Conservation (phyloP, 192 early-diverging fungal genomes). For the Mortierella claussenii region DNA sequence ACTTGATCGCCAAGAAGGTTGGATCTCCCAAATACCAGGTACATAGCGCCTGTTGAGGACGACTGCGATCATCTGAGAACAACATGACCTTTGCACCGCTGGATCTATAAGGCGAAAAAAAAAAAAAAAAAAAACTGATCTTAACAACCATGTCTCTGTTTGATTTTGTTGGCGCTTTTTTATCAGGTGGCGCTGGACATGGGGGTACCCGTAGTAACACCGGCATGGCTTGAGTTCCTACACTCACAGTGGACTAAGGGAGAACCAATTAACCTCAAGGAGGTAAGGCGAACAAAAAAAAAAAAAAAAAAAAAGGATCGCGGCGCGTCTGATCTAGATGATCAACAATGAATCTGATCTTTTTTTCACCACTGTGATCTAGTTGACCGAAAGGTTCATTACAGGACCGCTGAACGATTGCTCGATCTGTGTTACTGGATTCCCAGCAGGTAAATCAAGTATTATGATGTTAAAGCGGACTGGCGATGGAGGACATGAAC, state of each 20-base stretch:
- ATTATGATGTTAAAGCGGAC: not conserved
- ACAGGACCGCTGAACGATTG: slow-evolving; percentile 41
- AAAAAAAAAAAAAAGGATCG: not conserved
- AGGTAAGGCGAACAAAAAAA: slow-evolving; percentile 10
- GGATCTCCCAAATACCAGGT: slow-evolving; percentile 40
- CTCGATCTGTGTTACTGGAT: slow-evolving; percentile 39
- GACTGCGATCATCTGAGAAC: too few relatives aligned
- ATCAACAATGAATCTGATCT: too few relatives aligned
- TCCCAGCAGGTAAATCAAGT: slow-evolving; percentile 8
- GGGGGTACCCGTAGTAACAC: slow-evolving; percentile 19
- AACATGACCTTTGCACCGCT: too few relatives aligned
- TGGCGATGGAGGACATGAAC: too few relatives aligned
- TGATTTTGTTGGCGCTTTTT: not conserved
- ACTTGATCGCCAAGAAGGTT: slow-evolving; percentile 16
- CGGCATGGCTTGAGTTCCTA: not conserved
- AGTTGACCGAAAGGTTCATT: not conserved
- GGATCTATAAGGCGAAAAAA: too few relatives aligned
- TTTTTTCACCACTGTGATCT: not conserved
- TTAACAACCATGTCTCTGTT: not conserved
- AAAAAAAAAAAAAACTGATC: too few relatives aligned
- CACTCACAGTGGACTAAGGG: slow-evolving; percentile 8
- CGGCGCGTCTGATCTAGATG: too few relatives aligned
- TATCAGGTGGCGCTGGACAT: slow-evolving; percentile 17
- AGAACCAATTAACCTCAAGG: slow-evolving; percentile 10
- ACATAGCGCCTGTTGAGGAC: too few relatives aligned